Percentiles rank a stretch among this genome's conserved stretches.
Conservation (phyloP, 108 stramenopile species). For the Cyclotella kingstonii region DNA sequence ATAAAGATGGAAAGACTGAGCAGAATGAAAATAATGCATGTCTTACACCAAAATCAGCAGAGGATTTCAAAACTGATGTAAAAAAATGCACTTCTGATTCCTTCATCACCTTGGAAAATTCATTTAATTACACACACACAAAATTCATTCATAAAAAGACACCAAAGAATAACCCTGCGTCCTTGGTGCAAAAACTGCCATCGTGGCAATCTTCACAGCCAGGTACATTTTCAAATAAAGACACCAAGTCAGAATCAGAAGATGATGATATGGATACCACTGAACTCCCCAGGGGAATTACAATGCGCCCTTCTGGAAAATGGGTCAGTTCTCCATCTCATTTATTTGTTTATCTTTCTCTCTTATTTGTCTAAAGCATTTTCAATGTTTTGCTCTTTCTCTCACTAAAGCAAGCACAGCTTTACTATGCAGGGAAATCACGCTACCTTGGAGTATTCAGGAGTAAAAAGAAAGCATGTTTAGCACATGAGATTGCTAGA, state of each 20-base stretch:
- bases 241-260: not conserved
- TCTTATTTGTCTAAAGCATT: not conserved
- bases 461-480: constrained; percentile 68
- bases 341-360: not conserved
- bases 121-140: too few species aligned
- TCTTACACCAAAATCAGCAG: too few species aligned
- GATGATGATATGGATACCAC: constrained; percentile 44
- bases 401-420: constrained; percentile 62
- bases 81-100: too few species aligned
- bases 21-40: too few species aligned
- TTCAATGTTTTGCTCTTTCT: not conserved
- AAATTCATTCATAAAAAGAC: too few species aligned
- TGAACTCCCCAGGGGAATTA: constrained; percentile 73
- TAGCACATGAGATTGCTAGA: constrained; percentile 81
- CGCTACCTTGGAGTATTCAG: constrained; percentile 85
- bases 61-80: too few species aligned
- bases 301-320: constrained; percentile 84
- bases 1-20: too few species aligned
- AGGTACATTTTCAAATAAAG: too few species aligned
- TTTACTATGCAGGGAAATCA: constrained; percentile 82
- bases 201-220: too few species aligned
- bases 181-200: too few species aligned
- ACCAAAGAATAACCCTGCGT: too few species aligned
- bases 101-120: too few species aligned
- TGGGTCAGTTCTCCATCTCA: constrained; percentile 44